Conservation (phyloP, 768 basidiomycete genomes). For the Pleurotus tuber-regium region DNA sequence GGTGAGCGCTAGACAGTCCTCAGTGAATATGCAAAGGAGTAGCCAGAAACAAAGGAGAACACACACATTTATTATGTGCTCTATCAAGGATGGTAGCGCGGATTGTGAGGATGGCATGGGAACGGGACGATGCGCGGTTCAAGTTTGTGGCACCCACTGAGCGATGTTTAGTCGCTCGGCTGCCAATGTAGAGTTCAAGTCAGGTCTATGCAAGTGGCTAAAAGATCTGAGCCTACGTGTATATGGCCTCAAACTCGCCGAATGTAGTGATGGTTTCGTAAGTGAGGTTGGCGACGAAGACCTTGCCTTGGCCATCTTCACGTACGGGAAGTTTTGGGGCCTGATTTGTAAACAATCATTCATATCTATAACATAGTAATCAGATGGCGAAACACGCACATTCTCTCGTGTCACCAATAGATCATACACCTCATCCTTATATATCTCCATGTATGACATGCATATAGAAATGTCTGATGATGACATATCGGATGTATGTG, state of each 20-base stretch:
- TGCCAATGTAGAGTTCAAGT: too few relatives aligned
- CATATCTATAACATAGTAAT: too few relatives aligned
- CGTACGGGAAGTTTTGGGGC: constrained; percentile 53
- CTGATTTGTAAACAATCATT: constrained; percentile 22
- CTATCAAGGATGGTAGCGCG: constrained; percentile 58
- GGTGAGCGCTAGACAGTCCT: constrained; percentile 44
- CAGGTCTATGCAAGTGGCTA: too few relatives aligned
- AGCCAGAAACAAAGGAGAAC: background rate
- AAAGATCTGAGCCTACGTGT: constrained; percentile 47
- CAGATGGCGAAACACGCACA: too few relatives aligned
- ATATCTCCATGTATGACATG: constrained; percentile 86
- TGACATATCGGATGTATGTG: too few relatives aligned
- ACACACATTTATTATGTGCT: constrained; percentile 52
- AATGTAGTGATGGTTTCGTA: constrained; percentile 36
- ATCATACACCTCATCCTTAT: constrained; percentile 90
- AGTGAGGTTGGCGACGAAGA: constrained; percentile 55
- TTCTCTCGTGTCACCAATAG: constrained; percentile 71
- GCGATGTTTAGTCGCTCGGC: constrained; percentile 70
- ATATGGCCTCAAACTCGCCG: constrained; percentile 44
- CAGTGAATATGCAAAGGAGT: background rate
- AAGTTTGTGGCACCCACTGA: constrained; percentile 85
- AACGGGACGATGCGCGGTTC: constrained; percentile 82
- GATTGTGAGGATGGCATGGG: constrained; percentile 83
- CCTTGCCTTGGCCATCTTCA: constrained; percentile 50
- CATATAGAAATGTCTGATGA: constrained; percentile 44